Evolutionary conservation across 768 basidiomycete genomes (phyloP).

Genomic region (Chlorophyllum brunneum): DNA sequence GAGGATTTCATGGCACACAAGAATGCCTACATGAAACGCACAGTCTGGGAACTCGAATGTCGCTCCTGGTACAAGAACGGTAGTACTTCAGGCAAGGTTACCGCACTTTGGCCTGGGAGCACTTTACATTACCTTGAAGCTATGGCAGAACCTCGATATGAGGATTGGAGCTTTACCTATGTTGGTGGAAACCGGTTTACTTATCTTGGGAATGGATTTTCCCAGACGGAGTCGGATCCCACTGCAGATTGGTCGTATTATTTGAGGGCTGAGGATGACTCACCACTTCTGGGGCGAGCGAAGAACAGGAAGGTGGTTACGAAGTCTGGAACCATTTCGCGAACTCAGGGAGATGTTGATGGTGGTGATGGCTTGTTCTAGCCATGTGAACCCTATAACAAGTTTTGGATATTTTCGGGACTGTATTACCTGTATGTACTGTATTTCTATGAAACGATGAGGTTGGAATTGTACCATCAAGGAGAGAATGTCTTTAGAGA

Average conservation of each 20-base stretch:
- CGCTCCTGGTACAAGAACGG: slow-evolving; percentile 34
- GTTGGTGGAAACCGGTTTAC: slow-evolving; percentile 28
- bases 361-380: not conserved
- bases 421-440: no score
- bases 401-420: no score
- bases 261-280: slow-evolving; percentile 22
- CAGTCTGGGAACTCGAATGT: slow-evolving; percentile 29
- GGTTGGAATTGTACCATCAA: no score
- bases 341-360: not conserved
- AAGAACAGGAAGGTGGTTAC: slow-evolving; percentile 13
- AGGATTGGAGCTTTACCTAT: slow-evolving; percentile 33
- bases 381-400: no score
- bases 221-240: slow-evolving; percentile 27
- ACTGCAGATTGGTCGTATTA: slow-evolving; percentile 32
- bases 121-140: slow-evolving; percentile 33
- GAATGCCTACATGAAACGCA: slow-evolving; percentile 29
- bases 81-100: slow-evolving; percentile 23
- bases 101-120: slow-evolving; percentile 32
- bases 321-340: not conserved
- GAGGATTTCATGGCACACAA: slow-evolving; percentile 29
- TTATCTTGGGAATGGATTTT: slow-evolving; percentile 30
- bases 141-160: slow-evolving; percentile 28
- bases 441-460: no score
- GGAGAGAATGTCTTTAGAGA: no score
- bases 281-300: slow-evolving; percentile 20